These are phyloP conservation scores for Bonia amplexicaulis DNA, from an alignment of 176 grass and related monocot species.

Conservation along the genomic window DNA sequence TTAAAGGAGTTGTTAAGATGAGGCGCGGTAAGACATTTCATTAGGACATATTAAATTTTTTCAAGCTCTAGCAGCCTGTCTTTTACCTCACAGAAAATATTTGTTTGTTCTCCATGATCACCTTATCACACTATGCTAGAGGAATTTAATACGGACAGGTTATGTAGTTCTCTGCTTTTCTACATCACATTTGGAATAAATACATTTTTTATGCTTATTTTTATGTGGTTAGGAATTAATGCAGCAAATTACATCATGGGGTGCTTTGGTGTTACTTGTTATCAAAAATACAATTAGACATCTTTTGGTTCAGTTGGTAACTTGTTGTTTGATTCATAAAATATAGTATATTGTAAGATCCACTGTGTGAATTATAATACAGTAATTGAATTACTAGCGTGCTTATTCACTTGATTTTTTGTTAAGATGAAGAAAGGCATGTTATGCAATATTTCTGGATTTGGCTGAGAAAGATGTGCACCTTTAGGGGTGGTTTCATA, in stretches of 20 bases:
- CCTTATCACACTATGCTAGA: not conserved
- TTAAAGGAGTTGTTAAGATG: constrained; percentile 92
- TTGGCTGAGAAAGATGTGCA: not conserved
- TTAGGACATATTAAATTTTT: constrained; percentile 6
- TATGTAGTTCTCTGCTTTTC: not conserved
- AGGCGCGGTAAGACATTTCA: constrained; percentile 78
- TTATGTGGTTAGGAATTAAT: not conserved
- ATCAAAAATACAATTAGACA: not conserved
- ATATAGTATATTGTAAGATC: not conserved
- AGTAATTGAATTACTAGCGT: not conserved
- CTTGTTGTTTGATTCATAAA: not conserved
- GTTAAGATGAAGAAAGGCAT: not conserved
- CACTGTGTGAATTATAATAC: not conserved
- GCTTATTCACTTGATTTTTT: not conserved
- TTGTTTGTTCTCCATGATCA: not conserved
- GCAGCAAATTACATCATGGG: not conserved
- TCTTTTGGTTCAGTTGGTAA: not conserved
- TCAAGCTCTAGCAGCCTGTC: not conserved
- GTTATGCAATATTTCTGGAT: not conserved
- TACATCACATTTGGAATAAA: not conserved
- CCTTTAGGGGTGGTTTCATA: not conserved
- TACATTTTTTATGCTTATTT: not conserved
- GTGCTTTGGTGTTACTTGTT: not conserved
- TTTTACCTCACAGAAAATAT: not conserved
- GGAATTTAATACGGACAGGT: not conserved